These are phyloP conservation scores for Penicillium mononematosum DNA, from an alignment of 495 filamentous ascomycete genomes.

Conservation along the genomic window DNA sequence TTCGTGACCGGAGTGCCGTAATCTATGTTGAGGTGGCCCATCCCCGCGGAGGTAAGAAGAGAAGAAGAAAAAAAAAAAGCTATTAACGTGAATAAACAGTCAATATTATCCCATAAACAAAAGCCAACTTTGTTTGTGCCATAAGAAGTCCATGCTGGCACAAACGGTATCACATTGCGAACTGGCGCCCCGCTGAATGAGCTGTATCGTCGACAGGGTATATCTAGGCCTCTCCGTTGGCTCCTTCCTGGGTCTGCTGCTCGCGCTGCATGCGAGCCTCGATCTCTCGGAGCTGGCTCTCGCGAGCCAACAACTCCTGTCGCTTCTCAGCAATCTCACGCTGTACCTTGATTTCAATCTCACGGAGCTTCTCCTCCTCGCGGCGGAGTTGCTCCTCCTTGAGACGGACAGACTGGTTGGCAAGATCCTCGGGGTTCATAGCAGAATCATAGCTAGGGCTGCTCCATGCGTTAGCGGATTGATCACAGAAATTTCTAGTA, in stretches of 20 bases:
- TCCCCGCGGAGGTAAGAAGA: conserved; percentile 26
- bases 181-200: conserved; percentile 35
- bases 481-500: neutral
- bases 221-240: conserved; percentile 49
- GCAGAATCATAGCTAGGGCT: conserved; percentile 63
- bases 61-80: conserved; percentile 39
- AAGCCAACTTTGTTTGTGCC: conserved; percentile 43
- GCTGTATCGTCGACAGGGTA: conserved; percentile 34
- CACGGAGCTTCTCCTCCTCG: conserved; percentile 98
- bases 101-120: conserved; percentile 49
- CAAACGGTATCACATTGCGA: conserved; percentile 41
- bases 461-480: conserved; percentile 31
- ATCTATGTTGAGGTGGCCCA: conserved; percentile 29
- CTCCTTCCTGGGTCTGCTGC: conserved; percentile 52
- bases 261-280: conserved; percentile 76
- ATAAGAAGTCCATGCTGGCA: conserved; percentile 43
- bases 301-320: conserved; percentile 94
- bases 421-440: conserved; percentile 97
- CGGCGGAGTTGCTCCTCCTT: conserved; percentile 99
- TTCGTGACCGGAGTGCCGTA: conserved; percentile 24
- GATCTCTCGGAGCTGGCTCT: conserved; percentile 97
- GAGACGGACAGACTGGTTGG: conserved; percentile 91
- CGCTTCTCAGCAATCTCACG: conserved; percentile 99
- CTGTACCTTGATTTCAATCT: conserved; percentile 99
- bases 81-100: conserved; percentile 52